phyloP scores from a whole-genome alignment of 495 filamentous ascomycete species.

The Trichoderma virens region DNA sequence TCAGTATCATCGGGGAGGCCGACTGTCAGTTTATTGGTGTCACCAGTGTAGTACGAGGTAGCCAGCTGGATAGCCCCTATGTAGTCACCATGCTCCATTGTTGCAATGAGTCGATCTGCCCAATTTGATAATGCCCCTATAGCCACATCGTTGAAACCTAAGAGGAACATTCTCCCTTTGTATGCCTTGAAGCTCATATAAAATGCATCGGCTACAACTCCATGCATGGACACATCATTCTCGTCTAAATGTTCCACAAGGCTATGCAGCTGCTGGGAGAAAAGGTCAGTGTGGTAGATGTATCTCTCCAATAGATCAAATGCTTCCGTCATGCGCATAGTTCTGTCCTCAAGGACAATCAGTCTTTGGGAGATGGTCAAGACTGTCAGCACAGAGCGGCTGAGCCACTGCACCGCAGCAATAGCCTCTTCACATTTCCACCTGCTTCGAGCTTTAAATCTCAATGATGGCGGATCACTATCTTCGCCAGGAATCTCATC shows the following conservation, averaged over 20 bases:
- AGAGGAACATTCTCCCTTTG: conserved; percentile 85
- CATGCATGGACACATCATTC: conserved; percentile 83
- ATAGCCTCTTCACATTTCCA: conserved; percentile 96
- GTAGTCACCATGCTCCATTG: conserved; percentile 93
- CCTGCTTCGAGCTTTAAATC: conserved; percentile 74
- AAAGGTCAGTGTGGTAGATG: conserved; percentile 84
- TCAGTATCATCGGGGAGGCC: conserved; percentile 81
- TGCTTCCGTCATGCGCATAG: conserved; percentile 83
- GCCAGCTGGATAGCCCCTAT: conserved; percentile 85
- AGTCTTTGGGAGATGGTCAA: conserved; percentile 89
- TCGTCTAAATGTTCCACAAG: conserved; percentile 86
- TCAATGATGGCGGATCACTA: conserved; percentile 60
- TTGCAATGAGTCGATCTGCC: conserved; percentile 91
- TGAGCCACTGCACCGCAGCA: conserved; percentile 94
- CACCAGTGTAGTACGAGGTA: conserved; percentile 83
- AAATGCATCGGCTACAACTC: conserved; percentile 93
- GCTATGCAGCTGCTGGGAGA: conserved; percentile 69
- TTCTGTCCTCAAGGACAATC: conserved; percentile 83
- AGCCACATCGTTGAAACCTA: conserved; percentile 83
- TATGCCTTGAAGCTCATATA: conserved; percentile 95
- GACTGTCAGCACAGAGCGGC: conserved; percentile 83
- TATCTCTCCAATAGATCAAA: conserved; percentile 88
- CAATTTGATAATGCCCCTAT: conserved; percentile 91
- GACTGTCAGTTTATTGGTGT: conserved; percentile 83
- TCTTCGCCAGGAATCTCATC: conserved; percentile 62